Evolutionary conservation across 2,329 filamentous ascomycete species (phyloP).

Genomic region (Allantophomopsis lycopodina): DNA sequence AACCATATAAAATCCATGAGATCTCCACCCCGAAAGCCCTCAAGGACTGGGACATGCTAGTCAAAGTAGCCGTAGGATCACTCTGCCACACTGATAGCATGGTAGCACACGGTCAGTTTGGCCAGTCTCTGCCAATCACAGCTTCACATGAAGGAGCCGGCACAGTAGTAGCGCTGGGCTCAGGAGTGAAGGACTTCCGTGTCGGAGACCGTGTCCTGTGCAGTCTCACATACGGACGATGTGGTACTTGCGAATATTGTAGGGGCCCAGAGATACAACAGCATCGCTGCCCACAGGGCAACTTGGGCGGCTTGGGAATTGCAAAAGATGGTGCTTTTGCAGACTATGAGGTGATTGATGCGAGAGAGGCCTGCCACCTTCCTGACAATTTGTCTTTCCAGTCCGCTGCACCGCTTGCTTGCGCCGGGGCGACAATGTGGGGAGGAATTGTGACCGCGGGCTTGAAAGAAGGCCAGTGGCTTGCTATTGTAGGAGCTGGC

Average conservation of each 20-base stretch:
- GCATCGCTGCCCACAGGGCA: conserved; percentile 35
- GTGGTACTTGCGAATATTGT: conserved; percentile 38
- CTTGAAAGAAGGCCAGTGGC: conserved; percentile 18
- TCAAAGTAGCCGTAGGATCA: conserved; percentile 44
- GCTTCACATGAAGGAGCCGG: conserved; percentile 45
- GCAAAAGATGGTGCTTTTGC: conserved; percentile 40
- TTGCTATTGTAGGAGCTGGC: conserved; percentile 12
- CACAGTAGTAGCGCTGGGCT: conserved; percentile 39
- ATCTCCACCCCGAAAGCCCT: conserved; percentile 27
- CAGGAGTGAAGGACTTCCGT: conserved; percentile 35
- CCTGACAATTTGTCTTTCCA: conserved; percentile 36
- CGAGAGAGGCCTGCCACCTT: conserved; percentile 28
- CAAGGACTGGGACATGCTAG: conserved; percentile 35
- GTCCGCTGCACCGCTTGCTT: conserved; percentile 40
- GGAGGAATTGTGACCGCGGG: conserved; percentile 27
- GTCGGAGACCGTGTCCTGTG: conserved; percentile 37
- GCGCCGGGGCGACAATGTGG: conserved; percentile 37
- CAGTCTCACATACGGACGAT: conserved; percentile 33
- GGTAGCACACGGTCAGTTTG: conserved; percentile 34
- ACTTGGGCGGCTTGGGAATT: conserved; percentile 31
- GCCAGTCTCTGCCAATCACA: conserved; percentile 31
- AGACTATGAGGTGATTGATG: conserved; percentile 42
- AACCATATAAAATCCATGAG: conserved; percentile 36
- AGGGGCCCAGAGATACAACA: conserved; percentile 27
- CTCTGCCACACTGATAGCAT: conserved; percentile 50